Percentiles rank a stretch among this genome's conserved stretches.
phyloP scores from a whole-genome alignment of 2,329 filamentous ascomycete genomes.

The Colletotrichum cordylinicola region DNA sequence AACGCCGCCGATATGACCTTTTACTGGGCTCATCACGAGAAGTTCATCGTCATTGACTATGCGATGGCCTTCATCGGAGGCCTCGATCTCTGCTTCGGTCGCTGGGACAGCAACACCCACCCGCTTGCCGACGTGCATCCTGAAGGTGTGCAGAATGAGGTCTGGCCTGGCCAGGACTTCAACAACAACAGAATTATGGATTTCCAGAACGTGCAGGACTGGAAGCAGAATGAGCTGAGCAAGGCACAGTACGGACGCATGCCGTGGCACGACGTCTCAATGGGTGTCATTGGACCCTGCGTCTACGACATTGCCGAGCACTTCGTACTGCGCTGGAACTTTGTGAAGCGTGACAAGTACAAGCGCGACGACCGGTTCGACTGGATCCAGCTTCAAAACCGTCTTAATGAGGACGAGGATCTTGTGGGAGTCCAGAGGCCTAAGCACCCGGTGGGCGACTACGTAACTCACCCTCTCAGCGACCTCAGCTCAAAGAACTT shows the following conservation, averaged over 20 bases:
- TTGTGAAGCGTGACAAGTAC: constrained; percentile 96
- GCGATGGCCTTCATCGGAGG: constrained; percentile 91
- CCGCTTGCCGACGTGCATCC: constrained; percentile 87
- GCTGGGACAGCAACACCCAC: constrained; percentile 91
- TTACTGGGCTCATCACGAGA: constrained; percentile 98
- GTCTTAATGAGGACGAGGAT: constrained; percentile 80
- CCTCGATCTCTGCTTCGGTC: constrained; percentile 92
- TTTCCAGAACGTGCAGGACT: constrained; percentile 88
- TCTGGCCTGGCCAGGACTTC: constrained; percentile 96
- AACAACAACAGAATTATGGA: constrained; percentile 98
- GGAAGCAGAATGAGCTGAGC: constrained; percentile 90
- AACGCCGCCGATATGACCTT: constrained; percentile 96
- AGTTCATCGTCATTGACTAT: constrained; percentile 95
- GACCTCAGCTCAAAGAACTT: constrained; percentile 71
- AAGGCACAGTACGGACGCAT: constrained; percentile 93
- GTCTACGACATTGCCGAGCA: constrained; percentile 96
- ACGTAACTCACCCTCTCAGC: constrained; percentile 79
- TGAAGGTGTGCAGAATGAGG: constrained; percentile 77
- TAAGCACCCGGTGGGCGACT: constrained; percentile 87
- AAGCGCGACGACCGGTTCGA: constrained; percentile 85
- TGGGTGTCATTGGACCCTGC: constrained; percentile 88
- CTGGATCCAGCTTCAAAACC: constrained; percentile 82
- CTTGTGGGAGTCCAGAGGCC: constrained; percentile 88
- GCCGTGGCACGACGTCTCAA: constrained; percentile 97
- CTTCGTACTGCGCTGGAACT: constrained; percentile 95